These are phyloP conservation scores for Kodamaea alishanica DNA, from an alignment of 1,139 yeast species.

Conservation along the genomic window DNA sequence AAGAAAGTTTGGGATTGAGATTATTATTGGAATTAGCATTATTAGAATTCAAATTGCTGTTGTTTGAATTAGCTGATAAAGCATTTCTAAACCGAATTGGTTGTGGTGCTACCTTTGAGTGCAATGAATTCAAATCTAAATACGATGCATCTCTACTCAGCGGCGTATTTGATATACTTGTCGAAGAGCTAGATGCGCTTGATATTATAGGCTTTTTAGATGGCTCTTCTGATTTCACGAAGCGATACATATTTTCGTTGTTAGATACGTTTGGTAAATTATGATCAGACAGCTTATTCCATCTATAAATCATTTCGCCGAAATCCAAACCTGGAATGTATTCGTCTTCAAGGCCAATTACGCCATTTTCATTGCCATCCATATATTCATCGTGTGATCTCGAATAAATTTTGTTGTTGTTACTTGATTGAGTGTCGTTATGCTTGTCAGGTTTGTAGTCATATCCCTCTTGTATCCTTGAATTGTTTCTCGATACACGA, in stretches of 20 bases:
- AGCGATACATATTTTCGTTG: conserved; percentile 4
- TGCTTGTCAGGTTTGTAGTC: neutral
- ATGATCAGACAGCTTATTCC: conserved; percentile 29
- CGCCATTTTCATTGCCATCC: conserved; percentile 13
- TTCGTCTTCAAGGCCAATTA: conserved; percentile 61
- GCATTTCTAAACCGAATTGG: conserved; percentile 25
- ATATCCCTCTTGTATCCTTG: neutral
- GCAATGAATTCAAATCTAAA: conserved; percentile 42
- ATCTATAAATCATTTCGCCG: conserved; percentile 38
- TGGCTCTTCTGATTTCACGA: conserved; percentile 1
- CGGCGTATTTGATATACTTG: conserved; percentile 23
- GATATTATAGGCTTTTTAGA: conserved; percentile 5
- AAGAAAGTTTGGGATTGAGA: conserved; percentile 16
- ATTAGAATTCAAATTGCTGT: neutral
- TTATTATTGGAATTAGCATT: conserved; percentile 4
- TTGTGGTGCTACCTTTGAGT: conserved; percentile 48
- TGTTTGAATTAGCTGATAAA: neutral
- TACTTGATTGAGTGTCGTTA: neutral
- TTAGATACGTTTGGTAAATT: conserved; percentile 8
- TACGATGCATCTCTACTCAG: conserved; percentile 35
- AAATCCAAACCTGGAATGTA: conserved; percentile 66
- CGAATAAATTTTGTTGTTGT: conserved; percentile 25
- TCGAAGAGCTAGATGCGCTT: conserved; percentile 10
- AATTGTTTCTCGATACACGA: conserved; percentile 2
- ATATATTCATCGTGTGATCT: conserved; percentile 29